Evolutionary conservation across 805 yeast genomes (phyloP).

Genomic region (Kockiozyma suomiensis): DNA sequence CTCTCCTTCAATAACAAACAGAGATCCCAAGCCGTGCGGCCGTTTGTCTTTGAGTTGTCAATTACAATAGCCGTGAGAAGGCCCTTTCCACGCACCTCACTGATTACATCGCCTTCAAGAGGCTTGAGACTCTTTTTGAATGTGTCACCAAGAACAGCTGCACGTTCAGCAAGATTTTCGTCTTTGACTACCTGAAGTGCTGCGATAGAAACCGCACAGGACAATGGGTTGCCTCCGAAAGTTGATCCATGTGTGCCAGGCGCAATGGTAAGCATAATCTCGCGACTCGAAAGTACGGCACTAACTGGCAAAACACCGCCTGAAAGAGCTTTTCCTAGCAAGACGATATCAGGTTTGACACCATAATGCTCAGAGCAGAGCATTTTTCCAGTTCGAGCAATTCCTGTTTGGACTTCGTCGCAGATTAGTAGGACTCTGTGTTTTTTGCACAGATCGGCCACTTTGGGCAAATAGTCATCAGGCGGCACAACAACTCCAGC

Average conservation of each 20-base stretch:
- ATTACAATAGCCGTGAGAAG: constrained; percentile 88
- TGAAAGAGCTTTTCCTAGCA: constrained; percentile 91
- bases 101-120: constrained; percentile 51
- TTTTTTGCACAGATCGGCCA: constrained; percentile 63
- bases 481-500: constrained; percentile 98
- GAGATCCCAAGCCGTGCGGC: constrained; percentile 94
- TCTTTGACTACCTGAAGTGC: constrained; percentile 88
- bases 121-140: constrained; percentile 54
- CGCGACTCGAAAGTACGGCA: constrained; percentile 85
- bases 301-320: constrained; percentile 95
- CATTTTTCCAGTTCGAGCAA: constrained; percentile 95
- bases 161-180: constrained; percentile 80
- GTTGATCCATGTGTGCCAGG: constrained; percentile 99
- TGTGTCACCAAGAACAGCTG: constrained; percentile 67
- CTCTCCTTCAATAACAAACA: constrained; percentile 84
- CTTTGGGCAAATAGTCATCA: constrained; percentile 70
- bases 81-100: constrained; percentile 79
- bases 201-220: constrained; percentile 89
- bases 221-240: constrained; percentile 96
- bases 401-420: constrained; percentile 97
- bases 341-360: constrained; percentile 84
- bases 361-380: constrained; percentile 84
- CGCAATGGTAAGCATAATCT: constrained; percentile 83
- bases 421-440: constrained; percentile 88
- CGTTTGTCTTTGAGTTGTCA: constrained; percentile 79